Conservation (phyloP, 2,329 filamentous ascomycete genomes). For the Lithohypha guttulata region DNA sequence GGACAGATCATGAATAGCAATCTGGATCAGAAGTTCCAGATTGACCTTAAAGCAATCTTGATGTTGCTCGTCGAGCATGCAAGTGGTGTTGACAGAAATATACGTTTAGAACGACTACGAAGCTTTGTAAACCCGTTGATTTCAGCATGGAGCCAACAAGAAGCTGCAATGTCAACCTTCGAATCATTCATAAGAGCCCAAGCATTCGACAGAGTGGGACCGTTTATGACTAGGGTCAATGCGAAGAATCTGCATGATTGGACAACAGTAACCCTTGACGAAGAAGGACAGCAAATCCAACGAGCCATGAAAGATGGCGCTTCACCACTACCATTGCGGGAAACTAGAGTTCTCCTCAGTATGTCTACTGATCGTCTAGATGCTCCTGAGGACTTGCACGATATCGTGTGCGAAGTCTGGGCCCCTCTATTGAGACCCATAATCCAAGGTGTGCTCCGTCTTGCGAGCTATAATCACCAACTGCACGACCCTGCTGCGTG, state of each 20-base stretch:
- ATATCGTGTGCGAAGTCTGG: slow-evolving; percentile 74
- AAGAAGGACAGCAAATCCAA: slow-evolving; percentile 69
- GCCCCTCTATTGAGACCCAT: slow-evolving; percentile 69
- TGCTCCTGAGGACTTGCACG: slow-evolving; percentile 59
- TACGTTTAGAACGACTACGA: slow-evolving; percentile 60
- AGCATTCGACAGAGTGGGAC: slow-evolving; percentile 67
- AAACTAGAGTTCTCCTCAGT: slow-evolving; percentile 84
- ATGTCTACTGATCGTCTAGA: slow-evolving; percentile 85
- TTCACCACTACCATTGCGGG: slow-evolving; percentile 63
- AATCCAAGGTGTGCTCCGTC: slow-evolving; percentile 73
- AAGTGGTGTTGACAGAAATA: slow-evolving; percentile 57
- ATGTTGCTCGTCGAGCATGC: slow-evolving; percentile 93
- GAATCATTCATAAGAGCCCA: slow-evolving; percentile 68
- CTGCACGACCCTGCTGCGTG: slow-evolving; percentile 83
- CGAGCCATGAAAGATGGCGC: slow-evolving; percentile 59
- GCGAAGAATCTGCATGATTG: slow-evolving; percentile 74
- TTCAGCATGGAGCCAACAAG: slow-evolving; percentile 64
- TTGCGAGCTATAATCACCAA: slow-evolving; percentile 78
- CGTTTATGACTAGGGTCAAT: slow-evolving; percentile 62
- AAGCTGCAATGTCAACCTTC: slow-evolving; percentile 61
- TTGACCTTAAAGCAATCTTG: slow-evolving; percentile 79
- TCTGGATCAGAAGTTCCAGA: slow-evolving; percentile 69
- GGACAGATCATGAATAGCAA: slow-evolving; percentile 64
- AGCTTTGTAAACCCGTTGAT: slow-evolving; percentile 76
- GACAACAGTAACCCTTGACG: slow-evolving; percentile 65